Conservation (phyloP, 2,329 filamentous ascomycete genomes). For the Botrytis squamosa region DNA sequence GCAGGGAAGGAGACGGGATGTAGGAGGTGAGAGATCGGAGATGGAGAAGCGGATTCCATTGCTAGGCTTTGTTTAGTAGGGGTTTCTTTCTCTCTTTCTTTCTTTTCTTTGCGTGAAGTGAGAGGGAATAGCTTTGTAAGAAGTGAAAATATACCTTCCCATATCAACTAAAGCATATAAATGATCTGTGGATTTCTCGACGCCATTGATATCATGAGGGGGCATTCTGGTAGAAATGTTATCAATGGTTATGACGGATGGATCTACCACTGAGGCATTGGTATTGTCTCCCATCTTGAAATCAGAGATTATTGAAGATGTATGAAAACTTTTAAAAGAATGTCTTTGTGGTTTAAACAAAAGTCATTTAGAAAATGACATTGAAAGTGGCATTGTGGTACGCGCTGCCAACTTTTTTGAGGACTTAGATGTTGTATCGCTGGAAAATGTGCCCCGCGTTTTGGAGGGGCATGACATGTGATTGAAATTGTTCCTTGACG, state of each 20-base stretch:
- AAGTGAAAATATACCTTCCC: slow-evolving; percentile 38
- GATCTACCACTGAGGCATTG: not conserved
- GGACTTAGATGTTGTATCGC: not conserved
- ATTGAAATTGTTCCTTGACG: not conserved
- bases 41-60: slow-evolving; percentile 95
- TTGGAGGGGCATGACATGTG: slow-evolving; percentile 11
- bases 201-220: slow-evolving; percentile 24
- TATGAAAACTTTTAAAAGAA: not conserved
- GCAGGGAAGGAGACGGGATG: slow-evolving; percentile 70
- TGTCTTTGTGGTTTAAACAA: not conserved
- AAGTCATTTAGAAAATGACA: not conserved
- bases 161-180: slow-evolving; percentile 40
- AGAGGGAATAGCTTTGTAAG: too few relatives aligned
- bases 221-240: slow-evolving; percentile 37
- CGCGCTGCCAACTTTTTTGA: slow-evolving; percentile 11
- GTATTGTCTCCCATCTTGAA: not conserved
- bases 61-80: slow-evolving; percentile 45
- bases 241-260: slow-evolving; percentile 34
- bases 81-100: not conserved
- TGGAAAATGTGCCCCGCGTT: slow-evolving; percentile 8
- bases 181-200: slow-evolving; percentile 23
- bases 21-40: slow-evolving; percentile 71
- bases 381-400: not conserved
- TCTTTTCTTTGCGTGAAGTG: too few relatives aligned
- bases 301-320: not conserved